These are phyloP conservation scores for Aspergillus amoenus DNA, from an alignment of 2,329 filamentous ascomycete genomes.

Conservation along the genomic window DNA sequence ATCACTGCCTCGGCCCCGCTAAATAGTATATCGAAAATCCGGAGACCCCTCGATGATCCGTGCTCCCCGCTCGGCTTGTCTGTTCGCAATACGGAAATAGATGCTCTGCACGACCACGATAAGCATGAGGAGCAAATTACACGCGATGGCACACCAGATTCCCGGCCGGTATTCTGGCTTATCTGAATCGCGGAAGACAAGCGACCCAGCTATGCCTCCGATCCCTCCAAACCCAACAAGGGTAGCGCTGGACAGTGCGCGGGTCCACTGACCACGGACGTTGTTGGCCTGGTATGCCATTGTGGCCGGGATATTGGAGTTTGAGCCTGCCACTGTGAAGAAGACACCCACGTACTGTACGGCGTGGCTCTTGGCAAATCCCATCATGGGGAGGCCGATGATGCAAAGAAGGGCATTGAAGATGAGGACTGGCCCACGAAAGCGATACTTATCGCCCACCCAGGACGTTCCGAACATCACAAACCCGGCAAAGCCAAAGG, in stretches of 20 bases:
- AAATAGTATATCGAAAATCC: conserved; percentile 39
- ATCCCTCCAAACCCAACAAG: conserved; percentile 75
- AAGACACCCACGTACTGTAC: conserved; percentile 75
- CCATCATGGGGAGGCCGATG: conserved; percentile 71
- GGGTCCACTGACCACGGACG: conserved; percentile 84
- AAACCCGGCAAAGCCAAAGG: conserved; percentile 64
- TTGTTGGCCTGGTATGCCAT: conserved; percentile 87
- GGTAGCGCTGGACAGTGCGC: conserved; percentile 73
- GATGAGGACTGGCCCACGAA: conserved; percentile 66
- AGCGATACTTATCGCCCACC: conserved; percentile 64
- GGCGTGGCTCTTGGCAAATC: conserved; percentile 57
- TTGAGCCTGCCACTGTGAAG: conserved; percentile 70
- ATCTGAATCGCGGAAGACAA: conserved; percentile 63
- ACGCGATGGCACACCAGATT: conserved; percentile 33
- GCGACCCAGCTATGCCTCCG: conserved; percentile 73
- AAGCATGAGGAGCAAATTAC: conserved; percentile 34
- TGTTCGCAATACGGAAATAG: conserved; percentile 35
- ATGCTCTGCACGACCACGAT: conserved; percentile 28
- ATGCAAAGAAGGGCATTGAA: conserved; percentile 67
- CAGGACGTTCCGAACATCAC: conserved; percentile 62
- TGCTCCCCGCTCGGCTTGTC: conserved; percentile 34
- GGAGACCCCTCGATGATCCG: conserved; percentile 35
- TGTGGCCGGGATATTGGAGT: conserved; percentile 71
- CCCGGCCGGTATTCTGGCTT: conserved; percentile 36
- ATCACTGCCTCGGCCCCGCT: neutral